Conservation (phyloP, 2,329 filamentous ascomycete genomes). For the Thielaviopsis populi region DNA sequence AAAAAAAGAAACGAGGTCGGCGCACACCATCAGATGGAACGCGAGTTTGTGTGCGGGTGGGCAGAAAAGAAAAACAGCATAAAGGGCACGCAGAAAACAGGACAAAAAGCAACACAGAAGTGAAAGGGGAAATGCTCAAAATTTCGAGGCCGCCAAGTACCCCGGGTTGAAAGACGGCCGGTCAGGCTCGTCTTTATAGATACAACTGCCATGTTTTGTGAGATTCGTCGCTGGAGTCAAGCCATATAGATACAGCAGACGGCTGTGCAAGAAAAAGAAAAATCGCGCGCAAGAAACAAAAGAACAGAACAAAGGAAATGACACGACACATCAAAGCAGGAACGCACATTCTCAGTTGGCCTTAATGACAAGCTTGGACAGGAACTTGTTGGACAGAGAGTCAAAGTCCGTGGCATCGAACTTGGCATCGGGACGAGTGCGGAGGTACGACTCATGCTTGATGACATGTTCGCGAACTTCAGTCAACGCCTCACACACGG, state of each 20-base stretch:
- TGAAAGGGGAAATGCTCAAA: constrained; percentile 3
- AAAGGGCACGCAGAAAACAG: constrained; percentile 11
- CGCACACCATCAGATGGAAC: constrained; percentile 26
- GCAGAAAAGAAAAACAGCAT: constrained; percentile 17
- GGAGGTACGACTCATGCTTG: constrained; percentile 83
- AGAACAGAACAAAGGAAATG: constrained; percentile 21
- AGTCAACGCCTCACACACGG: constrained; percentile 90
- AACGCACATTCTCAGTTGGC: constrained; percentile 50
- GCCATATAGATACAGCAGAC: background rate
- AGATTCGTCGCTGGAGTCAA: background rate
- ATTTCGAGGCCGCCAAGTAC: background rate
- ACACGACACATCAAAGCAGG: constrained; percentile 16
- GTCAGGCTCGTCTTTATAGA: background rate
- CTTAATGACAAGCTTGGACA: constrained; percentile 90
- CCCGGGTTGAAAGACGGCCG: background rate
- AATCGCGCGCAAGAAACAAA: constrained; percentile 15
- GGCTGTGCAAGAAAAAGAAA: background rate
- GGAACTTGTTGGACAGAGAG: constrained; percentile 90
- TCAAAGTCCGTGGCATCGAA: constrained; percentile 91
- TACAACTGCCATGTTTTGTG: background rate
- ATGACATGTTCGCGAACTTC: constrained; percentile 85
- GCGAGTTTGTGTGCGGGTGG: background rate
- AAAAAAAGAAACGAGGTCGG: too few species aligned
- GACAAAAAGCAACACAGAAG: constrained; percentile 12
- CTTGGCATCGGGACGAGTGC: constrained; percentile 60